Conservation (phyloP, 176 grass and related monocot genomes). For the Zea luxurians region DNA sequence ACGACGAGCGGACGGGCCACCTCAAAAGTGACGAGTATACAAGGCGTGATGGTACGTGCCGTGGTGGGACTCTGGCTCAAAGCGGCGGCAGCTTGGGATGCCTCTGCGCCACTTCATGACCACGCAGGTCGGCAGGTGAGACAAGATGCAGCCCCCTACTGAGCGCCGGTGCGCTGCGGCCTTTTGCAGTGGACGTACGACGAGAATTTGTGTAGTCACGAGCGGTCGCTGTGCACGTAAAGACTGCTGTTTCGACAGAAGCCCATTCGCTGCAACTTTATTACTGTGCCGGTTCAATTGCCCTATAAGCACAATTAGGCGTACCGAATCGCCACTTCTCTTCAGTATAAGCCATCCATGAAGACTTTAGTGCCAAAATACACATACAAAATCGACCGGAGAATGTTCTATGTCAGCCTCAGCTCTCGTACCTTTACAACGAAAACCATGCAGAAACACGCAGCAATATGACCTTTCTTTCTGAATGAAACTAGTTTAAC, state of each 20-base stretch:
- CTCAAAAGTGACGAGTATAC: neutral
- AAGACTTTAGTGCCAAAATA: neutral
- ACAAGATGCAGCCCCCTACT: neutral
- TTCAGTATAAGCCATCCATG: neutral
- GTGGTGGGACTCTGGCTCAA: neutral
- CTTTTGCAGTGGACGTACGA: conserved; percentile 2
- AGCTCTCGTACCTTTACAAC: conserved; percentile 10
- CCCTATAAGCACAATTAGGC: neutral
- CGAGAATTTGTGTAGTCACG: neutral
- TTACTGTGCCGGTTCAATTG: neutral
- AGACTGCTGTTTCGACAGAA: neutral
- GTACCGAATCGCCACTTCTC: neutral
- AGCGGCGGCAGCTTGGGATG: neutral
- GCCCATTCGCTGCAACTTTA: neutral
- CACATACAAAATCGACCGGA: neutral
- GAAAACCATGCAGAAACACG: neutral
- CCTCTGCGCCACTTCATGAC: neutral
- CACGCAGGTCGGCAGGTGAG: too few relatives aligned
- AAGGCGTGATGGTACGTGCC: neutral
- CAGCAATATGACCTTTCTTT: neutral
- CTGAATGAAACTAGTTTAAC: neutral
- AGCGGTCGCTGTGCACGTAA: neutral
- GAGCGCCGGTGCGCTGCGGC: neutral
- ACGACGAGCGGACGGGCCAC: neutral
- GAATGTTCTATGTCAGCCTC: conserved; percentile 12